Evolutionary conservation across 169 alveolate species (phyloP).

Genomic region (Plasmodium blacklocki): DNA sequence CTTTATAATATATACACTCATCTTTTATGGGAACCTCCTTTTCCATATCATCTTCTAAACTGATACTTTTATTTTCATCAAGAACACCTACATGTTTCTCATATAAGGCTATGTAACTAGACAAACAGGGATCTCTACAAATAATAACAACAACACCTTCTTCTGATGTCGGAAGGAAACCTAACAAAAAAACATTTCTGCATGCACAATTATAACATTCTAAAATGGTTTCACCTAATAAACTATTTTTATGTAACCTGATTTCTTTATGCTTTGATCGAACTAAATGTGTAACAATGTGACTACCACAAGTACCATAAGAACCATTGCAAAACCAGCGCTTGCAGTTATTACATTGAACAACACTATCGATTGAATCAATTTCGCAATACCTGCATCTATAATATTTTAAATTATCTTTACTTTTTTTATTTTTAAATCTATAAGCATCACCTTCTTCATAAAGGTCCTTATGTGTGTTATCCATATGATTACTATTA

Average conservation of each 20-base stretch:
- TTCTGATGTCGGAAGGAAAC: constrained; percentile 84
- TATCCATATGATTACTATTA: no score
- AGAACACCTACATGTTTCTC: not conserved
- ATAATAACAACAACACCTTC: constrained; percentile 85
- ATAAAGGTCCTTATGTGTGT: no score
- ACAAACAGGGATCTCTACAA: constrained; percentile 80
- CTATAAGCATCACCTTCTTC: not conserved
- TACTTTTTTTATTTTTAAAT: constrained; percentile 4
- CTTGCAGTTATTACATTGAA: constrained; percentile 84
- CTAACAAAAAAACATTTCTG: constrained; percentile 86
- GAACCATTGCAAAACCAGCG: constrained; percentile 88
- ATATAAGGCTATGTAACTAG: constrained; percentile 28
- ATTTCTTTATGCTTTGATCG: constrained; percentile 89
- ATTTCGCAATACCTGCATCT: constrained; percentile 77
- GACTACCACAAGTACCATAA: constrained; percentile 83
- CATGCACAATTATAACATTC: constrained; percentile 89
- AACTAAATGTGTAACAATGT: constrained; percentile 87
- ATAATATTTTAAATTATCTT: constrained; percentile 44
- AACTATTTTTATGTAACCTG: constrained; percentile 84
- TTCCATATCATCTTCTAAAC: not conserved
- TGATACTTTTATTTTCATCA: not conserved
- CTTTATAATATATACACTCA: not conserved
- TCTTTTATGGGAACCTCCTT: not conserved
- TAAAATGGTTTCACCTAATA: constrained; percentile 87
- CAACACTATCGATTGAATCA: constrained; percentile 79